Conservation (phyloP, 352 stramenopile species). For the Pythium sp. region DNA sequence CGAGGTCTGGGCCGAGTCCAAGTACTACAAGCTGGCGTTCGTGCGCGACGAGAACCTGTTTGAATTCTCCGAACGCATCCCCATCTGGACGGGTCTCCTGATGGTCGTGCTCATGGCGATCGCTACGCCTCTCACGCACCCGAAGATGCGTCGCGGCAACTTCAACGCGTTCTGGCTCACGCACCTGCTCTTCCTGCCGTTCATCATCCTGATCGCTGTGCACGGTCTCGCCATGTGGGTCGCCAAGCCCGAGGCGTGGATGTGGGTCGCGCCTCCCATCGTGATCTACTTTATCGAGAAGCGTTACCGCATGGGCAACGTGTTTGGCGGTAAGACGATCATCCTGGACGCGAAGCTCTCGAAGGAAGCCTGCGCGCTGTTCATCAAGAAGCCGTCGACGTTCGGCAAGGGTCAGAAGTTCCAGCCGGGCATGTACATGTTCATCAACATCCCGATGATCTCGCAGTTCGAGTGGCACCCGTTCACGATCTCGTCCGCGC, state of each 20-base stretch:
- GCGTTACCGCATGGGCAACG: conserved; percentile 51
- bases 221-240: conserved; percentile 69
- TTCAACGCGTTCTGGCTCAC: conserved; percentile 72
- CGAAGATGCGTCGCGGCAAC: conserved; percentile 47
- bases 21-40: conserved; percentile 45
- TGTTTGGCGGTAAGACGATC: conserved; percentile 48
- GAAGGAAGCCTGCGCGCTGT: conserved; percentile 56
- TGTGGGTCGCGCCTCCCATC: conserved; percentile 54
- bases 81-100: conserved; percentile 56
- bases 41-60: conserved; percentile 48
- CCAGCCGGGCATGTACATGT: conserved; percentile 79
- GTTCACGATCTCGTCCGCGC: conserved; percentile 87
- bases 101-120: conserved; percentile 59
- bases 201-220: conserved; percentile 60
- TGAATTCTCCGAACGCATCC: conserved; percentile 40
- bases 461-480: conserved; percentile 85
- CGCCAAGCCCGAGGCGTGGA: conserved; percentile 44
- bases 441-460: conserved; percentile 76
- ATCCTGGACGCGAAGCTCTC: conserved; percentile 49
- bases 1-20: conserved; percentile 39
- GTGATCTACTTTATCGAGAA: conserved; percentile 64
- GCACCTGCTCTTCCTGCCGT: conserved; percentile 64
- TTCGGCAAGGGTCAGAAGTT: conserved; percentile 53
- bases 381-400: conserved; percentile 54
- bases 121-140: conserved; percentile 42